Evolutionary conservation across 345 rosid genomes (phyloP), one percentile per base, ranked within the genome.

Genomic region (Gossypium thurberi): DNA sequence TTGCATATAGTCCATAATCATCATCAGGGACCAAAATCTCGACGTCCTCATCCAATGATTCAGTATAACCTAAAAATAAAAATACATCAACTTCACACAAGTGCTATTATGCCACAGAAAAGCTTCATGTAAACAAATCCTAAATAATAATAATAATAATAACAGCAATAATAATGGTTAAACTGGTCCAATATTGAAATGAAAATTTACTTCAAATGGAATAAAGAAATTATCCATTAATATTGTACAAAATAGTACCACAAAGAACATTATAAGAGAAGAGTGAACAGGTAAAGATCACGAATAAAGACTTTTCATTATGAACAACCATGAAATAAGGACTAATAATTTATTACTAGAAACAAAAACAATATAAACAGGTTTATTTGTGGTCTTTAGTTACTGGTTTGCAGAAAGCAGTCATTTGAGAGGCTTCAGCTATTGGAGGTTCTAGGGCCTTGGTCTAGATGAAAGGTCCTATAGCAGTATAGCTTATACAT

Each of bases 11-110:
- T 73, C 98, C 98, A 83, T 80, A 78, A 78, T 93, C 98, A 82
- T 90, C 97, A 26, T 91, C 94, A 75, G 98, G 98, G 50, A 91
- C 95, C 74, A 81, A 76, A 57, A 93, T 75, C 76, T 93, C 98
- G 53, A 79, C 50, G 75, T 84, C 81, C 15, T 80, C 79, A 76
- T 89, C 82, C 81, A 93, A 78, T 10, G 84, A 80, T 80, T 90
- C 98, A 8, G 95, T 89, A 73, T 90, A 89, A 81, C 98, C 98
- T 93, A 83, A 76, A 65, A 72, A 60, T 33, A 47, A 25, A 74
- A 67, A n/a, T 25, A 8, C 8, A 53, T 23, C 18, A 61, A 71
- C 40, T 4, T 70, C 13, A 75, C 13, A 18, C 42, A 64, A 66
- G 40, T n/a, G 63, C 13, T 59, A 21, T 5, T 26, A 50, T 12